Base-by-base conservation (phyloP, 2,329 filamentous ascomycete species). In the Mollisiaceae sp. region DNA sequence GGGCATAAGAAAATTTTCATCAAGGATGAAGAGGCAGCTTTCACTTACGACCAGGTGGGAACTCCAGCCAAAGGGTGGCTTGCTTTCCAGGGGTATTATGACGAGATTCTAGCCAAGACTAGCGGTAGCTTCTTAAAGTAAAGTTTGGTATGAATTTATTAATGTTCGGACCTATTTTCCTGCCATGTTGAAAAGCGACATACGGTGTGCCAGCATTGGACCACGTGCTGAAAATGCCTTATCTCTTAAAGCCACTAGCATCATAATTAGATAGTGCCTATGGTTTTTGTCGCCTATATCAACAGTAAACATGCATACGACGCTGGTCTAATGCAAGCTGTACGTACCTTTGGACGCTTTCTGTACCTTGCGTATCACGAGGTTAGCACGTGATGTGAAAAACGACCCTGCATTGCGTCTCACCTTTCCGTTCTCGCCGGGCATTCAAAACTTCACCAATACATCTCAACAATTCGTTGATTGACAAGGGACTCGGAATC, bases 1-100 rank as follows among this genome's bases (percentile, higher is more conserved):
- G 78, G 83, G 71, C 89, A 89, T 1, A 79, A 89, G 56, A 88
- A 88, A 75, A 67, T 67, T 8, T 64, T 70, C n/a, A 89, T 93
- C 71, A 80, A 82, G 4, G 85, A 90, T 1, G 87, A 88, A 56
- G 90, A 93, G 73, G 90, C 90, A 0, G 79, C 76, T 18, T 90
- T 84, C 70, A 92, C 90, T 0, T 87, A 86, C 73, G 86, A 88
- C 76, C 83, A 85, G 0, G 81, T 92, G 1, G 90, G 90, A 1
- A 80, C 60, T 39, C 79, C 82, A 0, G 81, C 81, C 72, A 85
- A 85, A 69, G 83, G 82, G 0, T 85, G 81, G 82, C 74, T 85
- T 54, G 81, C 80, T 3, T 85, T 85, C 64, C 83, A 85, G 69
- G 79, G 79, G 12, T 84, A 85, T 67, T 85, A 83, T 70, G 83